Conservation (phyloP, 768 basidiomycete species). For the Mycena vitilis region DNA sequence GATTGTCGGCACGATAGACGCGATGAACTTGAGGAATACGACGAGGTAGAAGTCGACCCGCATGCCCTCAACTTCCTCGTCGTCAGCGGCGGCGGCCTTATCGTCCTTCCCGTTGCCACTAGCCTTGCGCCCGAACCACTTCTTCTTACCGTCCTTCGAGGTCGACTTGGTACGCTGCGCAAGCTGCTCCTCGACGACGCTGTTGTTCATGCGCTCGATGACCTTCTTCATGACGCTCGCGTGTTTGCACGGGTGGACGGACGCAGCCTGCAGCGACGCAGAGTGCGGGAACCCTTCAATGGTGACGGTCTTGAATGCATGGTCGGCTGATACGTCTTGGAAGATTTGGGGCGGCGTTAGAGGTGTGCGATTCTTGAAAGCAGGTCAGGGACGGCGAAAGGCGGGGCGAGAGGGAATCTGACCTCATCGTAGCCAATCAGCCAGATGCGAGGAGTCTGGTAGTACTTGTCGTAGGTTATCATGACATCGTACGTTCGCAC, state of each 20-base stretch:
- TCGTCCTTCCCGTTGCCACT: slow-evolving; percentile 70
- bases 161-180: slow-evolving; percentile 64
- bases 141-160: slow-evolving; percentile 70
- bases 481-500: slow-evolving; percentile 99
- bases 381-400: slow-evolving; percentile 19
- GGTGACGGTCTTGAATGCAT: slow-evolving; percentile 98
- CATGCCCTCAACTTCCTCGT: slow-evolving; percentile 88
- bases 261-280: slow-evolving; percentile 84
- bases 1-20: slow-evolving; percentile 97
- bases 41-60: slow-evolving; percentile 98
- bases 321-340: slow-evolving; percentile 97
- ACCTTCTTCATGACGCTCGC: slow-evolving; percentile 99
- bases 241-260: slow-evolving; percentile 98
- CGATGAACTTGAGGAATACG: slow-evolving; percentile 99
- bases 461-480: slow-evolving; percentile 99
- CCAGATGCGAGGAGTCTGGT: slow-evolving; percentile 99
- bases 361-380: slow-evolving; percentile 81
- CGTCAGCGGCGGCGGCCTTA: slow-evolving; percentile 57
- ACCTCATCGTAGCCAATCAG: slow-evolving; percentile 98
- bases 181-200: slow-evolving; percentile 85
- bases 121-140: slow-evolving; percentile 85
- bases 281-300: slow-evolving; percentile 99
- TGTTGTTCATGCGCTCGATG: slow-evolving; percentile 97
- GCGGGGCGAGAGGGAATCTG: slow-evolving; percentile 20
- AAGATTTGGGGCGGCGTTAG: slow-evolving; percentile 92